These are phyloP conservation scores for Arabidopsis lyrata DNA, from an alignment of 441 rosid genomes.

Conservation along the genomic window DNA sequence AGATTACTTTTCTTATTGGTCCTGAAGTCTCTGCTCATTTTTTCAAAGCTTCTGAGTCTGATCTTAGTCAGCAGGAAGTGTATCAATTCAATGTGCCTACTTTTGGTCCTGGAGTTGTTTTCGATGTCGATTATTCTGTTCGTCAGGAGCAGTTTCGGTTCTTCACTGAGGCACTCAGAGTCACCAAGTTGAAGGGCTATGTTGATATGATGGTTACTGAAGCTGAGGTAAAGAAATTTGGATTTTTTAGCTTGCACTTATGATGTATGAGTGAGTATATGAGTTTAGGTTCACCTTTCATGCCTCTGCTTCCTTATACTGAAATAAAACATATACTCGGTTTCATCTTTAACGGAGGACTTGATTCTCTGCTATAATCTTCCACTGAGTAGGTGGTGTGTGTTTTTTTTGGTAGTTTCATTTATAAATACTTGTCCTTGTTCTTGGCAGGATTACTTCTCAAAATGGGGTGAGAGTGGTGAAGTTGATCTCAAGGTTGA, in stretches of 20 bases:
- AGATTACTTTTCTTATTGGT: constrained; percentile 91
- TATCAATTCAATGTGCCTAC: constrained; percentile 98
- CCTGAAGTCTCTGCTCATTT: constrained; percentile 98
- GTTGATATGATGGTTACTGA: constrained; percentile 97
- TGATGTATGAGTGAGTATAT: background rate
- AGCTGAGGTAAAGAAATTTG: constrained; percentile 65
- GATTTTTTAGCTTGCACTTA: background rate
- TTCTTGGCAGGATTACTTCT: constrained; percentile 78
- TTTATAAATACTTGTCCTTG: constrained; percentile 4
- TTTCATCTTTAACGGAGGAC: background rate
- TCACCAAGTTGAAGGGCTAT: constrained; percentile 87
- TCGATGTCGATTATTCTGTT: constrained; percentile 88
- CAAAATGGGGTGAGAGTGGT: constrained; percentile 96
- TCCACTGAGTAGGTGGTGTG: background rate
- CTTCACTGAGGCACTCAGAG: constrained; percentile 91
- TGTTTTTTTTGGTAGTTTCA: background rate
- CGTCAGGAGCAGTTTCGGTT: constrained; percentile 99
- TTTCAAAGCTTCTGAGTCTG: constrained; percentile 91
- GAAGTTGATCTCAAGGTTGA: constrained; percentile 92
- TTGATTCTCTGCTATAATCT: background rate
- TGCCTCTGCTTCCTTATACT: background rate
- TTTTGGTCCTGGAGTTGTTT: constrained; percentile 98
- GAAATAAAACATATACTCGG: background rate
- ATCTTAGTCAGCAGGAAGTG: constrained; percentile 98
- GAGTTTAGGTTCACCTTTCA: background rate